Evolutionary conservation across 345 rosid species (phyloP), one percentile per base, ranked within the genome.

Genomic region (Eucalyptus polybractea): DNA sequence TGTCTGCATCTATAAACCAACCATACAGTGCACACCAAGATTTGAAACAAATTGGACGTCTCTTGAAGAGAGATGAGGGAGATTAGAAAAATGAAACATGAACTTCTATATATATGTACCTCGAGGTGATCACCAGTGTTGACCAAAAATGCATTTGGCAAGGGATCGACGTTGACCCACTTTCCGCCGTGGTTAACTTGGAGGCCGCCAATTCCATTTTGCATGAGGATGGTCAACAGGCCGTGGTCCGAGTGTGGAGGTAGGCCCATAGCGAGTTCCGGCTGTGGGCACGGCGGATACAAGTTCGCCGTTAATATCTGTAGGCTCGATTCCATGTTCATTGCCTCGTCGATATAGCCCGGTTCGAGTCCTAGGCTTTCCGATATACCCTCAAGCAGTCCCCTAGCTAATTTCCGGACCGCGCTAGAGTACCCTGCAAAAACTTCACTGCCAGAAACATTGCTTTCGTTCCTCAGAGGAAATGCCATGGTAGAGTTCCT

Each of bases 171-270:
- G 13, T 88, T 88, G 87, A 93, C 49, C 95, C 95, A 94, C 76
- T 93, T 91, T 27, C 92, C 95, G 6, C 89, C 86, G 89, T 91
- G 95, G 10, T 85, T 86, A 31, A 95, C 69, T 72, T 94, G 95
- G 56, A 95, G 95, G 50, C 95, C 95, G 44, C 88, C 90, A 7
- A 90, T 54, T 54, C 90, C 93, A 62, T 95, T 95, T 4, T 93
- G 93, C 16, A 90, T 88, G 2, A 95, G 89, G 25, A 94, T 76
- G 11, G 96, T 94, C 21, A 95, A 33, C 40, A 94, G 92, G 49
- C 96, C 93, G 15, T 94, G 94, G 67, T 94, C 95, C 0, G 96
- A 91, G 62, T 94, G 96, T 25, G 94, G 90, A 2, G 94, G 93
- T 80, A 95, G 1, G 5, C 96, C 96, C 91, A 95, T 90, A 42